These are phyloP conservation scores for Henckelia pumila DNA, from an alignment of 257 asterid genomes.

Conservation along the genomic window DNA sequence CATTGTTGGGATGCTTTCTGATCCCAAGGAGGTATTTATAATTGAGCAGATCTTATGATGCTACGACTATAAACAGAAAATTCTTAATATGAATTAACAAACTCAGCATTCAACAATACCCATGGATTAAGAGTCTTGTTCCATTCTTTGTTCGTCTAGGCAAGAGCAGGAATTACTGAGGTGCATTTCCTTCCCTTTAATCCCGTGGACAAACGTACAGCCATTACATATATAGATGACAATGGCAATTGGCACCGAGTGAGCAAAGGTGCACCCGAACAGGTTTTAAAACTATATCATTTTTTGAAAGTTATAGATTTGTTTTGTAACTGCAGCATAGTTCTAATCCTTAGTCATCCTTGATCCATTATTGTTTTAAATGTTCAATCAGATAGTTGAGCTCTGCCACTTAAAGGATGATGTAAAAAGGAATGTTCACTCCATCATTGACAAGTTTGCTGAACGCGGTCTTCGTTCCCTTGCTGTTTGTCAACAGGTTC, in stretches of 20 bases:
- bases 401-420: conserved; percentile 41
- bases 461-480: conserved; percentile 68
- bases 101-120: background rate
- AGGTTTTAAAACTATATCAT: conserved; percentile 33
- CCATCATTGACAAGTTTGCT: conserved; percentile 54
- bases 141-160: conserved; percentile 29
- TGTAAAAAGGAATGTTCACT: conserved; percentile 35
- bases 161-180: conserved; percentile 60
- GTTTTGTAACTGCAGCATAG: background rate
- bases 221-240: conserved; percentile 51
- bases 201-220: conserved; percentile 72
- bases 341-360: background rate
- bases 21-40: conserved; percentile 48
- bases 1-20: conserved; percentile 56
- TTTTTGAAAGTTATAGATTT: conserved; percentile 1
- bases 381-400: conserved; percentile 39
- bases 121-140: background rate
- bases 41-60: background rate
- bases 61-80: background rate
- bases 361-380: background rate
- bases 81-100: background rate
- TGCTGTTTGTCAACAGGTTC: conserved; percentile 48
- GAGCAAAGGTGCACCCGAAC: conserved; percentile 80
- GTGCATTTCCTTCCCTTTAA: conserved; percentile 69
- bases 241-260: conserved; percentile 59